Base-by-base conservation (phyloP, 2,329 filamentous ascomycete genomes). In the Ascochyta koolunga region DNA sequence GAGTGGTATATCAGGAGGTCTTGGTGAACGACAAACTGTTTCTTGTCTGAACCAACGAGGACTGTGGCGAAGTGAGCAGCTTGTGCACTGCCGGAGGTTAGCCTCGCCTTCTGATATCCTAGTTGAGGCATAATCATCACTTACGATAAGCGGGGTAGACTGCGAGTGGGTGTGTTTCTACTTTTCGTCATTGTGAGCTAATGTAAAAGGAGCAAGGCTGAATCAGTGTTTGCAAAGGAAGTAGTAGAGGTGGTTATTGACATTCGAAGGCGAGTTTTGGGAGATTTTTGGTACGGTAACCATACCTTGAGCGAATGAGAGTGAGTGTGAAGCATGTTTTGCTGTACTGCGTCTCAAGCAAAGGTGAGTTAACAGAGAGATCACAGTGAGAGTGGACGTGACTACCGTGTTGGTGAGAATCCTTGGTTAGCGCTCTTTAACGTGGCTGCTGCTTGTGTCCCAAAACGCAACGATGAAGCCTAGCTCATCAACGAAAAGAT, bases 1-100 rank as follows among this genome's bases (percentile, higher is more conserved):
- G 47, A 50, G 21, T 50, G 32, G 13, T 21, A 37, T 3, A 32
- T 37, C 38, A 50, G 32, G 6, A 50, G 47, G 1, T 50, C 47
- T 25, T 31, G n/a, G 8, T 50, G 38, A 8, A 50, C 16, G 9
- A 22, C 22, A 22, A 50, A 50, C 6, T 19, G 29, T 25, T n/a
- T 27, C 9, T 22, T 50, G 3, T 41, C 8, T 1, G 21, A 16
- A 29, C 47, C 47, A 9, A 50, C 47, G 18, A 50, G 31, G 2
- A 50, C 15, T 1, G 47, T 43, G n/a, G 47, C 38, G 8, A 42
- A 42, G 2, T 2, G 13, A 27, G 32, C 15, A 18, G 31, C 18
- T 5, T 37, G 18, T 22, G 39, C 31, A 33, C 47, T 50, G n/a
- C 5, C 2, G 1, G 11, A 5, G 9, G 15, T 50, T 13, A 42